A percentile compares a stretch with the other conserved stretches of the same genome.
These are phyloP conservation scores for Prunus salicina DNA, from an alignment of 306 rosid genomes.

Conservation along the genomic window DNA sequence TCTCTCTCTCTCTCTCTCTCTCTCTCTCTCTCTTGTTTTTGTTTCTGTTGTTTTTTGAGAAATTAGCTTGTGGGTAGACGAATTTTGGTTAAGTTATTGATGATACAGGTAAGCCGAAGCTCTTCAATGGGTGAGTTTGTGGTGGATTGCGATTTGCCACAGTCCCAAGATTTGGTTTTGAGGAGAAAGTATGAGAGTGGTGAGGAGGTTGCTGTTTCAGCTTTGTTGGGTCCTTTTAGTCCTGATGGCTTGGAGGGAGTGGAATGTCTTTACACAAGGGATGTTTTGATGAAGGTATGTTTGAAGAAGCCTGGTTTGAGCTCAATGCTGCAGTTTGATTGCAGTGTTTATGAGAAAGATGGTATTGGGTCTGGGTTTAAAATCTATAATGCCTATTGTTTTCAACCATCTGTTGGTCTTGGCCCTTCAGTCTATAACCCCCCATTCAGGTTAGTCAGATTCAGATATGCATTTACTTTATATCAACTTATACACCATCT, in stretches of 20 bases:
- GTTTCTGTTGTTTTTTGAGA: neutral
- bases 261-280: conserved; percentile 40
- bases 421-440: conserved; percentile 34
- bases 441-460: conserved; percentile 36
- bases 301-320: conserved; percentile 58
- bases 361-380: conserved; percentile 35
- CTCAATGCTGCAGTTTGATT: conserved; percentile 72
- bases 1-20: conserved; percentile 1
- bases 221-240: conserved; percentile 47
- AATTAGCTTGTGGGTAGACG: neutral
- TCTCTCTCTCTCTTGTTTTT: neutral
- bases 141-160: conserved; percentile 54
- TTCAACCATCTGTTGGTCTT: conserved; percentile 31
- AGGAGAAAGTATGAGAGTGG: conserved; percentile 53
- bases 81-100: neutral
- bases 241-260: neutral
- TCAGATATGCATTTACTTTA: neutral
- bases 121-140: conserved; percentile 52
- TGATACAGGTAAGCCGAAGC: conserved; percentile 34
- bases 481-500: neutral
- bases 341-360: conserved; percentile 35
- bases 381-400: conserved; percentile 47
- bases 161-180: conserved; percentile 64
- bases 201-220: conserved; percentile 76
- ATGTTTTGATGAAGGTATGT: conserved; percentile 68